Evolutionary conservation across 768 basidiomycete species (phyloP).

Genomic region (Tylopilus sp.): DNA sequence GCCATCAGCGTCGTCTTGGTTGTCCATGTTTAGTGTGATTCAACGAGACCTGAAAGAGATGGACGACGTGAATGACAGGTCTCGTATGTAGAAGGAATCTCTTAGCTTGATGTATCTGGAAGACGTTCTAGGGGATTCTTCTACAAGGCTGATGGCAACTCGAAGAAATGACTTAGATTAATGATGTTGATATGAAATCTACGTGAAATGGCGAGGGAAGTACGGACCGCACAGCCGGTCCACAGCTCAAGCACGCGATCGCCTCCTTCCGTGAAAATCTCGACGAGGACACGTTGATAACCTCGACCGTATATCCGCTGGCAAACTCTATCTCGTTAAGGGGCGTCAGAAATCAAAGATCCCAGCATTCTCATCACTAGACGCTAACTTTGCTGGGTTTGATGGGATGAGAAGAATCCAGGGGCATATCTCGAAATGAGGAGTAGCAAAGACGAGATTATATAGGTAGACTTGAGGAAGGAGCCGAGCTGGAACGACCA

Average conservation of each 20-base stretch:
- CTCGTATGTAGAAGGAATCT: too few species aligned
- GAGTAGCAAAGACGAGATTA: constrained; percentile 60
- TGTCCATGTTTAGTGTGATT: too few species aligned
- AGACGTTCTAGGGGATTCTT: too few species aligned
- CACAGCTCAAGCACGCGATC: constrained; percentile 80
- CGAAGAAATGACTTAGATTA: too few species aligned
- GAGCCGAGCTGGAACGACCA: constrained; percentile 64
- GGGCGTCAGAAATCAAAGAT: constrained; percentile 76
- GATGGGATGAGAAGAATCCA: constrained; percentile 52
- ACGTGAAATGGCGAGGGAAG: constrained; percentile 36
- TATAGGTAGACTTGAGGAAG: constrained; percentile 60
- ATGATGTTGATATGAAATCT: constrained; percentile 14
- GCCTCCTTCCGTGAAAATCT: constrained; percentile 42
- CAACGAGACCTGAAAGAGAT: too few species aligned
- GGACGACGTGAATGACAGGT: too few species aligned
- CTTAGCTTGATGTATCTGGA: too few species aligned
- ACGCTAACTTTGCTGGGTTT: constrained; percentile 69
- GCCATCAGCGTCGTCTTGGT: too few species aligned
- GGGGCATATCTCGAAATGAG: constrained; percentile 66
- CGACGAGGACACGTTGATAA: constrained; percentile 86
- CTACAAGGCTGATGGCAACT: too few species aligned
- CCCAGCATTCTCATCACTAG: constrained; percentile 73
- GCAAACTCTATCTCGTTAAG: constrained; percentile 71
- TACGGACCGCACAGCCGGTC: constrained; percentile 54
- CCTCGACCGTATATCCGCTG: constrained; percentile 71